These are phyloP conservation scores for Rhodomyrtus psidioides DNA, from an alignment of 441 rosid genomes.

Conservation along the genomic window DNA sequence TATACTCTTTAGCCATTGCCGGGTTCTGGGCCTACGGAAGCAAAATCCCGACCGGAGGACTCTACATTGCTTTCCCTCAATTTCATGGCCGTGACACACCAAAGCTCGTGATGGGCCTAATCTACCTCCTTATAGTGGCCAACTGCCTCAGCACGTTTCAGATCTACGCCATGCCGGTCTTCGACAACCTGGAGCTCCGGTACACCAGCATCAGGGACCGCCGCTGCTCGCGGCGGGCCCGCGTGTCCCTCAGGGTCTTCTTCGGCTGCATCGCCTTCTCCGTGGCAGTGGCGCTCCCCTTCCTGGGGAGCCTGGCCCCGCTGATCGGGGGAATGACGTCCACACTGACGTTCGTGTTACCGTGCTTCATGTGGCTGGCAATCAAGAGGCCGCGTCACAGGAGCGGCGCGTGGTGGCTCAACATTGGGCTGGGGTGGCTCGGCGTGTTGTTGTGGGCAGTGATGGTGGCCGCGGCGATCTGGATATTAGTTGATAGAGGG, in stretches of 20 bases:
- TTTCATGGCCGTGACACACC: constrained; percentile 16
- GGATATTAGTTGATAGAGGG: constrained; percentile 33
- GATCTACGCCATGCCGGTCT: constrained; percentile 45
- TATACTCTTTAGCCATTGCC: constrained; percentile 28
- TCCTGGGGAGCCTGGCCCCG: constrained; percentile 25
- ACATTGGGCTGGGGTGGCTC: constrained; percentile 30
- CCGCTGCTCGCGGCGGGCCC: constrained; percentile 21
- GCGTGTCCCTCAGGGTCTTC: constrained; percentile 17
- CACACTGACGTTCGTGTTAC: constrained; percentile 35
- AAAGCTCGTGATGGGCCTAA: constrained; percentile 9
- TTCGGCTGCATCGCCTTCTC: constrained; percentile 38
- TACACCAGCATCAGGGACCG: constrained; percentile 14
- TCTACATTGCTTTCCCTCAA: constrained; percentile 12
- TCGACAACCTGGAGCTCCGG: constrained; percentile 39
- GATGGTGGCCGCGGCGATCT: constrained; percentile 24
- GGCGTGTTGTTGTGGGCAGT: constrained; percentile 23
- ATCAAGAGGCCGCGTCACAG: constrained; percentile 8
- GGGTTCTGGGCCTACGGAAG: constrained; percentile 56
- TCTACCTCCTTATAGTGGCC: constrained; percentile 15
- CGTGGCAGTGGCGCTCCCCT: constrained; percentile 37
- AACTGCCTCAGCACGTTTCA: constrained; percentile 34
- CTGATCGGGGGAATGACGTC: constrained; percentile 36
- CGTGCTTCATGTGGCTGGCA: constrained; percentile 51
- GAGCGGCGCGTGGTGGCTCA: constrained; percentile 26
- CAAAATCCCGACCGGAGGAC: constrained; percentile 27